These are phyloP conservation scores for Lepidium didymum DNA, from an alignment of 345 rosid genomes.

Conservation along the genomic window DNA sequence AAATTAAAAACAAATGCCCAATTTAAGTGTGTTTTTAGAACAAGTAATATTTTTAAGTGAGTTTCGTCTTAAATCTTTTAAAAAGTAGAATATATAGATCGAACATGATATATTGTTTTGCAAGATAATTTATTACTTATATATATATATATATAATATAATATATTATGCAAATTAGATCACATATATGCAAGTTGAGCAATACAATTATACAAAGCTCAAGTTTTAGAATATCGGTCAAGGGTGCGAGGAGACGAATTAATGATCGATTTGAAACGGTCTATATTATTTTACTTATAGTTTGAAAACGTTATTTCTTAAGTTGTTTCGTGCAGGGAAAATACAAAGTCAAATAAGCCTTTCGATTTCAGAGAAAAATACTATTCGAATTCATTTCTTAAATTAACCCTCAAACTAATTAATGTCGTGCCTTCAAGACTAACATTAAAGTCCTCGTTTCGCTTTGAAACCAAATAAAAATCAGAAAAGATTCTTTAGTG, in stretches of 20 bases:
- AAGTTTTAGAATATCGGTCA: background rate
- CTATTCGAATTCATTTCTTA: background rate
- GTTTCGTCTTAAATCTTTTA: background rate
- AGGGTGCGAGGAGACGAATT: background rate
- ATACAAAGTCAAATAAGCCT: conserved; percentile 4
- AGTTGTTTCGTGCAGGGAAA: background rate
- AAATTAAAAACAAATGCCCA: background rate
- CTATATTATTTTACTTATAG: background rate
- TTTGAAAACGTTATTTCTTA: background rate
- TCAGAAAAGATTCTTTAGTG: background rate
- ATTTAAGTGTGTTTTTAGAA: background rate
- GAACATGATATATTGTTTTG: background rate
- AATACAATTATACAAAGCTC: background rate
- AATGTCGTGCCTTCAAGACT: background rate
- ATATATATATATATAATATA: background rate
- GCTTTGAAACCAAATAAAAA: background rate
- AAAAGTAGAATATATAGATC: background rate
- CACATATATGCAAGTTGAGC: background rate
- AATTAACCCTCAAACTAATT: background rate
- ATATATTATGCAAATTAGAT: background rate
- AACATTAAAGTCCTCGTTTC: background rate
- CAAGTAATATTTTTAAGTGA: background rate
- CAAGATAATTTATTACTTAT: background rate
- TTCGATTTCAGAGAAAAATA: background rate
- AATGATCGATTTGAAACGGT: background rate